These are phyloP conservation scores for Ascochyta pisi DNA, from an alignment of 2,329 filamentous ascomycete genomes.

Conservation along the genomic window DNA sequence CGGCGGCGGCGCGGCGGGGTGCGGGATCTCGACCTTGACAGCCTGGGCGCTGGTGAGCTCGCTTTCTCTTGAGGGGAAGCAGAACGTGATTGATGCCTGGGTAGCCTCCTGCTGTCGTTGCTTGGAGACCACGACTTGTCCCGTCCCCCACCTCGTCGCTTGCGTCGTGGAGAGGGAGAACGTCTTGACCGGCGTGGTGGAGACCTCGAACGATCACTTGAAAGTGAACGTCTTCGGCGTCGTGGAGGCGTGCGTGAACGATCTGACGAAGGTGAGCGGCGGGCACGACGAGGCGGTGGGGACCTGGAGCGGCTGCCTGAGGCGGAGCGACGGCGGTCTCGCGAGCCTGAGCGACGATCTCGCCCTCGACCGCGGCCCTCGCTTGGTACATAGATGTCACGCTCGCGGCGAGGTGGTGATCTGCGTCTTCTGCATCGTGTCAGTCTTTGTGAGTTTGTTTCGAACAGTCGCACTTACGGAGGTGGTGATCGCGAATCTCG, in stretches of 20 bases:
- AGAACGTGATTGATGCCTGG: slow-evolving; percentile 56
- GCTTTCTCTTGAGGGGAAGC: slow-evolving; percentile 56
- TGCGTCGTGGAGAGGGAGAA: slow-evolving; percentile 36
- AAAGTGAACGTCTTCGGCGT: slow-evolving; percentile 37
- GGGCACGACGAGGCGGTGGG: slow-evolving; percentile 35
- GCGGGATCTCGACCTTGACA: slow-evolving; percentile 45
- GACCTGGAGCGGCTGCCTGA: slow-evolving; percentile 39
- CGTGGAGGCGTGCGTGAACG: slow-evolving; percentile 52
- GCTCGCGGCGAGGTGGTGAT: slow-evolving; percentile 58
- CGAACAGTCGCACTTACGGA: slow-evolving; percentile 28
- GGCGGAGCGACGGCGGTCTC: slow-evolving; percentile 44
- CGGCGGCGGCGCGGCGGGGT: slow-evolving; percentile 45
- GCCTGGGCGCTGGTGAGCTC: slow-evolving; percentile 62
- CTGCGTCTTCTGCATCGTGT: slow-evolving; percentile 52
- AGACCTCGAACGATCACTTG: slow-evolving; percentile 45
- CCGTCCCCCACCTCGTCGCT: slow-evolving; percentile 23
- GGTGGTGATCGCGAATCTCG: slow-evolving; percentile 60
- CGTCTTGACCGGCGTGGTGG: slow-evolving; percentile 33
- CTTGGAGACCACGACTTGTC: slow-evolving; percentile 43
- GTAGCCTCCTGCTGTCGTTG: slow-evolving; percentile 38
- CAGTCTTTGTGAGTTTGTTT: slow-evolving; percentile 11
- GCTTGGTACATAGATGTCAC: slow-evolving; percentile 65
- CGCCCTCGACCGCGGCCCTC: slow-evolving; percentile 47
- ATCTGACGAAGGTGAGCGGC: slow-evolving; percentile 37
- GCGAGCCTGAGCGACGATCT: slow-evolving; percentile 45